These are phyloP conservation scores for Phaeotremella fagi DNA, from an alignment of 768 basidiomycete genomes.

Conservation along the genomic window DNA sequence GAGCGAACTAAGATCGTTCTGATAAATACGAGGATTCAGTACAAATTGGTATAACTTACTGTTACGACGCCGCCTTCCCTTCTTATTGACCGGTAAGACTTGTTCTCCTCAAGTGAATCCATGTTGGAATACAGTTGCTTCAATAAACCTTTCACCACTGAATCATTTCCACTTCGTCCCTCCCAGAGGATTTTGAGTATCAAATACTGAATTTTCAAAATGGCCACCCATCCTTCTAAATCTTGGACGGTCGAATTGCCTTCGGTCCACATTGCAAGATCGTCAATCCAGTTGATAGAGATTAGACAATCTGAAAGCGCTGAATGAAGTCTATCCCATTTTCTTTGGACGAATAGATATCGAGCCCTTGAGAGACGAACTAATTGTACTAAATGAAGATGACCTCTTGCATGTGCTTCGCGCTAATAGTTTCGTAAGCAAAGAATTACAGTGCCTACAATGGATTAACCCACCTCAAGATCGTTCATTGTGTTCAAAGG, in stretches of 20 bases:
- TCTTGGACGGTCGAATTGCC: neutral
- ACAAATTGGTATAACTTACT: conserved; percentile 11
- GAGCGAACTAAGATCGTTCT: neutral
- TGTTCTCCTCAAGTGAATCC: no score
- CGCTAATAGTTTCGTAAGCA: conserved; percentile 1
- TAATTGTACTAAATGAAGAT: conserved; percentile 14
- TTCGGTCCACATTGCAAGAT: neutral
- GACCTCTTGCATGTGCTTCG: conserved; percentile 10
- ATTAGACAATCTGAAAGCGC: conserved; percentile 4
- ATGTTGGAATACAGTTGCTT: conserved; percentile 20
- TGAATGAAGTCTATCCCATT: conserved; percentile 23
- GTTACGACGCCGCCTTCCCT: conserved; percentile 15
- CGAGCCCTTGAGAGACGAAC: conserved; percentile 12
- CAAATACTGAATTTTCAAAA: conserved; percentile 17
- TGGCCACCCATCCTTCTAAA: conserved; percentile 6
- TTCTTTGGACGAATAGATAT: conserved; percentile 20
- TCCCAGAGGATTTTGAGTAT: conserved; percentile 23
- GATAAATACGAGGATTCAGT: neutral
- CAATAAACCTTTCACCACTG: conserved; percentile 10
- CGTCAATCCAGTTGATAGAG: conserved; percentile 2
- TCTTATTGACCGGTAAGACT: conserved; percentile 5
- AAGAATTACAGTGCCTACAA: no score
- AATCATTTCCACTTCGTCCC: conserved; percentile 27
- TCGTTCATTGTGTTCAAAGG: conserved; percentile 15
- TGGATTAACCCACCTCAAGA: conserved; percentile 7